These are phyloP conservation scores for Aspergillus sclerotioniger DNA, from an alignment of 495 filamentous ascomycete genomes.

Conservation along the genomic window DNA sequence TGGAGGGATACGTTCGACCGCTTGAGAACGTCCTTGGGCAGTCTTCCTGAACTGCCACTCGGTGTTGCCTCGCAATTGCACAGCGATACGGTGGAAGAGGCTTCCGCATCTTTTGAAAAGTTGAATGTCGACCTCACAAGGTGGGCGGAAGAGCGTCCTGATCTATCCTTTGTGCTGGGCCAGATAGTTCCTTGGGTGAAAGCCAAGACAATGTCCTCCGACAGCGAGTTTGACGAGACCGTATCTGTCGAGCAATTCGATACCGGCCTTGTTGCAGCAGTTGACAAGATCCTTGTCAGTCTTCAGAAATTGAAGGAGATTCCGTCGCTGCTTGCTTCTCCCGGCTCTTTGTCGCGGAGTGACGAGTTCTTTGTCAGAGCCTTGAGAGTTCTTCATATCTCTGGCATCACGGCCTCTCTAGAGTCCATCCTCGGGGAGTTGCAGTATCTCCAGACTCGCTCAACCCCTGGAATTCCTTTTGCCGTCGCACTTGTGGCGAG, in stretches of 20 bases:
- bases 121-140: slow-evolving; percentile 45
- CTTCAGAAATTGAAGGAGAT: slow-evolving; percentile 68
- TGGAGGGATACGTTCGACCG: slow-evolving; percentile 49
- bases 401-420: slow-evolving; percentile 53
- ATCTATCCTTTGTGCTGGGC: slow-evolving; percentile 59
- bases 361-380: slow-evolving; percentile 54
- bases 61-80: slow-evolving; percentile 49
- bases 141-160: slow-evolving; percentile 48
- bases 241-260: slow-evolving; percentile 48
- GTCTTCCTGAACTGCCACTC: slow-evolving; percentile 52
- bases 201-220: slow-evolving; percentile 16
- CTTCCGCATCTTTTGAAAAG: slow-evolving; percentile 40
- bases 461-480: slow-evolving; percentile 38
- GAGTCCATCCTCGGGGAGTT: slow-evolving; percentile 49
- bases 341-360: slow-evolving; percentile 61
- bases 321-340: slow-evolving; percentile 55
- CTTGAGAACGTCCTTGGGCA: slow-evolving; percentile 38
- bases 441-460: slow-evolving; percentile 44
- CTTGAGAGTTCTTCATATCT: slow-evolving; percentile 57
- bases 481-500: slow-evolving; percentile 63
- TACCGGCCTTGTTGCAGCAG: slow-evolving; percentile 52
- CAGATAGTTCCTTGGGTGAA: slow-evolving; percentile 55
- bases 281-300: slow-evolving; percentile 68
- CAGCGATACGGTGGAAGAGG: slow-evolving; percentile 41
- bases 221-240: slow-evolving; percentile 14